Evolutionary conservation across 1,284 basidiomycete genomes (phyloP).

Genomic region (Fereydounia khargensis): DNA sequence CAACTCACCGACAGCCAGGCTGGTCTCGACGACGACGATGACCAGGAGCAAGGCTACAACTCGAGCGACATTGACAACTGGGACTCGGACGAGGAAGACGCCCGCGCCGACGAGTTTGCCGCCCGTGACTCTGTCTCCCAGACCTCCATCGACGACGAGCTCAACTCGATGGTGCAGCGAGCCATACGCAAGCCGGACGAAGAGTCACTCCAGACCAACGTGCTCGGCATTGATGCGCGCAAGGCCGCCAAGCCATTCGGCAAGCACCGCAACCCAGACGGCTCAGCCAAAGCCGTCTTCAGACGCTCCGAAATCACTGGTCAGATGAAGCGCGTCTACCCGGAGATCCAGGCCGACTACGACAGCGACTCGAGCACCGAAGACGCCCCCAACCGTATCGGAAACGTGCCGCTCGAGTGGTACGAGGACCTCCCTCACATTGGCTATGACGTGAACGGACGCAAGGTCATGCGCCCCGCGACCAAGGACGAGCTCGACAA

Average conservation of each 20-base stretch:
- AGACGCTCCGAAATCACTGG: conserved; percentile 80
- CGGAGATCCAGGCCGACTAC: conserved; percentile 92
- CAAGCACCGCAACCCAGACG: conserved; percentile 60
- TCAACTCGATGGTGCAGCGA: conserved; percentile 48
- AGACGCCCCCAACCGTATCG: conserved; percentile 89
- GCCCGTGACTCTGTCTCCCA: conserved; percentile 28
- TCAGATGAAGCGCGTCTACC: conserved; percentile 79
- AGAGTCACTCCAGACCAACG: conserved; percentile 40
- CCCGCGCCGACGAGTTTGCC: conserved; percentile 25
- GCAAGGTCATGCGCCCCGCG: conserved; percentile 88
- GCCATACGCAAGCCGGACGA: conserved; percentile 59
- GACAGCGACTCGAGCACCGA: conserved; percentile 96
- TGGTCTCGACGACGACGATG: conserved; percentile 12
- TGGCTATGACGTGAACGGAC: conserved; percentile 93
- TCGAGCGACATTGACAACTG: conserved; percentile 8
- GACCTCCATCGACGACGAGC: conserved; percentile 38
- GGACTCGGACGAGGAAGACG: conserved; percentile 44
- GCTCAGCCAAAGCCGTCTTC: conserved; percentile 50
- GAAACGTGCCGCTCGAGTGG: conserved; percentile 95
- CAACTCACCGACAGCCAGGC: conserved; percentile 16
- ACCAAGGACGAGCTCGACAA: conserved; percentile 96
- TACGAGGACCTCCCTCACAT: conserved; percentile 99
- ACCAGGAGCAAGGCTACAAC: conserved; percentile 15
- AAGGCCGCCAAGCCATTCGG: conserved; percentile 63
- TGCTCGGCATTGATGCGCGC: conserved; percentile 49